Conservation (phyloP, 2,329 filamentous ascomycete species). For the Apiospora aurea region DNA sequence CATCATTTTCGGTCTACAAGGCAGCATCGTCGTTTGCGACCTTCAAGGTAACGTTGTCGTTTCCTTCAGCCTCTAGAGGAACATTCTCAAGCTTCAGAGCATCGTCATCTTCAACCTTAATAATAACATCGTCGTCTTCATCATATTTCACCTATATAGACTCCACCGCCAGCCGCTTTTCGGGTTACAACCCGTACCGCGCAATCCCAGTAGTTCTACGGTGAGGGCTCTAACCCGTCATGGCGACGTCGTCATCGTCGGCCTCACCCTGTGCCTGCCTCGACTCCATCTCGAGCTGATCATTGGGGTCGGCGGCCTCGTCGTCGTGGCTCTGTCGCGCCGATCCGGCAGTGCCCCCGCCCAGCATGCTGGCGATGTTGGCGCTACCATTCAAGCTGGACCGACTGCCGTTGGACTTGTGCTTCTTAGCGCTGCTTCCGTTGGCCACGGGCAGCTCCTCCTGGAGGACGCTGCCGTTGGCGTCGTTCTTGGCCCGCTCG, state of each 20-base stretch:
- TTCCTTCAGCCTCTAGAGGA: not conserved
- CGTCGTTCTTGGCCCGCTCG: constrained; percentile 41
- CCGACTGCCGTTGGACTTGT: constrained; percentile 41
- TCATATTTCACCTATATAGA: not conserved
- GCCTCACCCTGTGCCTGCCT: constrained; percentile 50
- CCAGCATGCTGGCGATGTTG: constrained; percentile 37
- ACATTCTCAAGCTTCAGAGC: too few relatives aligned
- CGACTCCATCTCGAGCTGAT: constrained; percentile 63
- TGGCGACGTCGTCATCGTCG: constrained; percentile 62
- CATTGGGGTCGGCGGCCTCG: constrained; percentile 52
- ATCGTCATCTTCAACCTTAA: not conserved
- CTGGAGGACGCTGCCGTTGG: constrained; percentile 35
- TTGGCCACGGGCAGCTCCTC: constrained; percentile 36
- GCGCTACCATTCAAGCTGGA: constrained; percentile 35
- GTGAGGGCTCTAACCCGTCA: constrained; percentile 57
- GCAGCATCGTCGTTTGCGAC: not conserved
- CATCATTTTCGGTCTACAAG: not conserved
- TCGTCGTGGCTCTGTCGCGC: constrained; percentile 37
- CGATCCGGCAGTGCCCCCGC: constrained; percentile 38
- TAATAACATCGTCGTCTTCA: not conserved
- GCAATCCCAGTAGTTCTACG: too few relatives aligned
- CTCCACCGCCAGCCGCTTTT: not conserved
- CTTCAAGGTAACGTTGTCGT: too few relatives aligned
- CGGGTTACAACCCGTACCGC: not conserved
- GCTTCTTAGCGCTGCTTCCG: constrained; percentile 44